Conservation (phyloP, 1,284 basidiomycete genomes). For the Austropuccinia psidii region DNA sequence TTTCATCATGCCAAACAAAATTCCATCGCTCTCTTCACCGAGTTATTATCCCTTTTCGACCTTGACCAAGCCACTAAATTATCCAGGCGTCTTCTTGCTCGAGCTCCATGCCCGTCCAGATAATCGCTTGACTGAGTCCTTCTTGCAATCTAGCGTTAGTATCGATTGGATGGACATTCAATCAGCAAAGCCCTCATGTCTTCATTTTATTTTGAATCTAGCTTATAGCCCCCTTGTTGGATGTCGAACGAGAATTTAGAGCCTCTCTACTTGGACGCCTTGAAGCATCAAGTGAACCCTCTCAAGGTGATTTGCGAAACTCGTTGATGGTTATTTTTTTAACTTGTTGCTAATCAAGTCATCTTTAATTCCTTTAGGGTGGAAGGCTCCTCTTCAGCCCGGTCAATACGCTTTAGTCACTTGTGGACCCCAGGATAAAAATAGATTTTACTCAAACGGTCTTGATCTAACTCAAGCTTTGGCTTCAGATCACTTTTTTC, state of each 20-base stretch:
- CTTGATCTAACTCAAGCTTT: conserved; percentile 24
- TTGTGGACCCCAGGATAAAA: conserved; percentile 23
- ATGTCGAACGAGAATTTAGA: conserved; percentile 30
- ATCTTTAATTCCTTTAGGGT: too few species aligned
- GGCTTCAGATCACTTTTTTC: conserved; percentile 31
- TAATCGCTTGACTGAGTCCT: conserved; percentile 39
- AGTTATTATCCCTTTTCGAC: conserved; percentile 23
- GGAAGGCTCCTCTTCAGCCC: conserved; percentile 19
- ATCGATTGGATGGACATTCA: not conserved
- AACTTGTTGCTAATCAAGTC: too few species aligned
- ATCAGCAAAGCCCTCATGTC: not conserved
- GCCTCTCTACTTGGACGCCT: conserved; percentile 15
- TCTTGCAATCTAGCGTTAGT: conserved; percentile 20
- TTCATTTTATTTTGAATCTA: not conserved
- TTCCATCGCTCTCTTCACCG: conserved; percentile 11
- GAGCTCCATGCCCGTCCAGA: conserved; percentile 40
- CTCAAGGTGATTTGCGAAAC: too few species aligned
- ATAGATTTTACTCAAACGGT: conserved; percentile 38
- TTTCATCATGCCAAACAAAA: not conserved
- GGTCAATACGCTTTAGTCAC: conserved; percentile 39
- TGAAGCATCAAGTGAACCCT: not conserved
- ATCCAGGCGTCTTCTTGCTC: conserved; percentile 38
- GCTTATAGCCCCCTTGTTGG: conserved; percentile 19
- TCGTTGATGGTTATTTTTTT: too few species aligned
- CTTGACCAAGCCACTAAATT: conserved; percentile 15